phyloP scores from a whole-genome alignment of 257 asterid genomes.

The Fraxinus quadrangulata region DNA sequence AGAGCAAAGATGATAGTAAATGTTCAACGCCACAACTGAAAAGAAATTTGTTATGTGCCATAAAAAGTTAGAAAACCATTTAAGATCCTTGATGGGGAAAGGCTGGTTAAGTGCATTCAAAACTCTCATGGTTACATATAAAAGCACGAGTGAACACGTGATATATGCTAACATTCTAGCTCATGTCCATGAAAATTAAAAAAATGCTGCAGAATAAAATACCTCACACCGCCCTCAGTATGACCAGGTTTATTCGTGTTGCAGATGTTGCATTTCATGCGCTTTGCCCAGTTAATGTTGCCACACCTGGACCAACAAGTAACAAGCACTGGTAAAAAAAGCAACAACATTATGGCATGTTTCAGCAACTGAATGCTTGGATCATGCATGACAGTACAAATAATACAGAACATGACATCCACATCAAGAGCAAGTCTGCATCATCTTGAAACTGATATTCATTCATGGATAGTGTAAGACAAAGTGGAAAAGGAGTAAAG shows the following conservation, averaged over 20 bases:
- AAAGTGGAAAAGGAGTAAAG: background rate
- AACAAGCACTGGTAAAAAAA: slow-evolving; percentile 12
- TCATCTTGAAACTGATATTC: background rate
- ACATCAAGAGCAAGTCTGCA: background rate
- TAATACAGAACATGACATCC: background rate
- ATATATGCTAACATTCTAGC: background rate
- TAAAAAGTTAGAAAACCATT: background rate
- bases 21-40: background rate
- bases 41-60: background rate
- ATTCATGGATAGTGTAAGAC: background rate
- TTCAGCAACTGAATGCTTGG: background rate
- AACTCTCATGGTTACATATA: slow-evolving; percentile 1
- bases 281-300: slow-evolving; percentile 98
- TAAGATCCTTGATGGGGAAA: slow-evolving; percentile 10
- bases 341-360: background rate
- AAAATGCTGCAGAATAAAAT: slow-evolving; percentile 20
- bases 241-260: slow-evolving; percentile 97
- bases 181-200: background rate
- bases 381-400: slow-evolving; percentile 2
- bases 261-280: slow-evolving; percentile 95
- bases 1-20: background rate
- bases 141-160: background rate
- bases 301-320: slow-evolving; percentile 72
- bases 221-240: slow-evolving; percentile 97
- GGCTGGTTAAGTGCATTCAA: background rate